phyloP scores from a whole-genome alignment of 1,284 basidiomycete species.

The Cutaneotrichosporon mucoides region DNA sequence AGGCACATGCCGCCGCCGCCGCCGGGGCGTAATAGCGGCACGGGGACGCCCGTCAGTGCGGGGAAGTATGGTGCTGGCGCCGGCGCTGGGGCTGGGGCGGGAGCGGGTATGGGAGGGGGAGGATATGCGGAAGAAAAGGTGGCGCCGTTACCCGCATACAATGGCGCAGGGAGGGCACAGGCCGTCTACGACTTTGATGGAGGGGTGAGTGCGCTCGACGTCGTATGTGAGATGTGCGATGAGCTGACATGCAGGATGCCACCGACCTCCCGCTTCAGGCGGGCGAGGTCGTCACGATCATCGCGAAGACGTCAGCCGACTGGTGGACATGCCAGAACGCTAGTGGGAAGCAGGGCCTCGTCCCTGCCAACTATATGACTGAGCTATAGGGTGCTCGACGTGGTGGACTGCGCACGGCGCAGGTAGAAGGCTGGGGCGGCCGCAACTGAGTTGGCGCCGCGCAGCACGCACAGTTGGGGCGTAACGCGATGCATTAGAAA shows the following conservation, averaged over 20 bases:
- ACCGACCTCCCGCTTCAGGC: slow-evolving; percentile 36
- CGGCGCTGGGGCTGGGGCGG: not conserved
- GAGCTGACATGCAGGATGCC: slow-evolving; percentile 27
- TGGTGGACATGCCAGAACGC: slow-evolving; percentile 49
- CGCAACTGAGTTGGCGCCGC: no score
- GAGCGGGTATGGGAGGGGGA: not conserved
- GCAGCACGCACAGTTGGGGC: no score
- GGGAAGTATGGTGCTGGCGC: not conserved
- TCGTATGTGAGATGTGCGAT: no score
- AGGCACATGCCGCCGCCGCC: slow-evolving; percentile 1
- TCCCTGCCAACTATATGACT: slow-evolving; percentile 43
- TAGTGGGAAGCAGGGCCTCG: slow-evolving; percentile 36
- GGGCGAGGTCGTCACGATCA: slow-evolving; percentile 40
- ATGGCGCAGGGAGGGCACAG: slow-evolving; percentile 21
- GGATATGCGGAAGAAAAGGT: not conserved
- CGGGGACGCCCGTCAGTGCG: not conserved
- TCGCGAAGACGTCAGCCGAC: slow-evolving; percentile 42
- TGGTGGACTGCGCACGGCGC: not conserved
- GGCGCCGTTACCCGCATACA: not conserved
- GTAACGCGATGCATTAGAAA: no score
- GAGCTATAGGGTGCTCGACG: slow-evolving; percentile 20
- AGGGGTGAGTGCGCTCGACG: slow-evolving; percentile 12
- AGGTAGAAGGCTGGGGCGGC: no score
- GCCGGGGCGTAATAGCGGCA: not conserved
- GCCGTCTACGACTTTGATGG: slow-evolving; percentile 43